Base-by-base conservation (phyloP, 2,329 filamentous ascomycete species). In the Diaporthe sp. region DNA sequence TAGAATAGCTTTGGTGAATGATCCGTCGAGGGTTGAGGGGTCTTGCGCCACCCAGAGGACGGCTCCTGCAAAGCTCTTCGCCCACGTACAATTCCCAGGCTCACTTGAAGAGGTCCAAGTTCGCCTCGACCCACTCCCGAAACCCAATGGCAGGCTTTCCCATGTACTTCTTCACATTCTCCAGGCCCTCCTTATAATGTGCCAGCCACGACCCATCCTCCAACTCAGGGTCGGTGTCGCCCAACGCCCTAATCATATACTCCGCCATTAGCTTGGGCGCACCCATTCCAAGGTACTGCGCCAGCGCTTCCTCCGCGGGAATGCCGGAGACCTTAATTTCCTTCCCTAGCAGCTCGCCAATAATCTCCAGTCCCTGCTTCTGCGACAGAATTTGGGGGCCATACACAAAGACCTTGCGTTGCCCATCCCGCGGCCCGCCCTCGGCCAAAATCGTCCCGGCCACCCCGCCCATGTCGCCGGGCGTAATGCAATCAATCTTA, bases 381-480 rank as follows among this genome's bases (percentile, higher is more conserved):
- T 80, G 77, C 0, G 83, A 79, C 35, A 85, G 54, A 12, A 82
- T 61, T 47, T 84, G 71, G 1, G 84, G 83, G 4, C 85, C 85
- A 71, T 81, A 82, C 28, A 87, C 69, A 71, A 80, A 81, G 19
- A 86, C 45, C 70, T 72, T 81, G 17, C 76, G 76, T n/a, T 80
- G 79, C 28, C 82, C 78, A 35, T 77, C 78, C 40, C 79, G 77
- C 8, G 73, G 74, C 33, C 78, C 77, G 1, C 82, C 82, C 25
- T 82, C 77, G 2, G 79, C 83, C 4, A 88, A 79, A 10, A 87
- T 77, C 0, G 75, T 80, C 5, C 86, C 87, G 55, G 77, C 76
- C 5, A 86, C 86, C 28, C 79, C 76, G n/a, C 87, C 87, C 58
- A 89, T 87, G 76, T 89, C 86, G 2, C 77, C 79, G 0, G 85